Conservation (phyloP, 192 early-diverging fungal species). For the Coemansia sp. region DNA sequence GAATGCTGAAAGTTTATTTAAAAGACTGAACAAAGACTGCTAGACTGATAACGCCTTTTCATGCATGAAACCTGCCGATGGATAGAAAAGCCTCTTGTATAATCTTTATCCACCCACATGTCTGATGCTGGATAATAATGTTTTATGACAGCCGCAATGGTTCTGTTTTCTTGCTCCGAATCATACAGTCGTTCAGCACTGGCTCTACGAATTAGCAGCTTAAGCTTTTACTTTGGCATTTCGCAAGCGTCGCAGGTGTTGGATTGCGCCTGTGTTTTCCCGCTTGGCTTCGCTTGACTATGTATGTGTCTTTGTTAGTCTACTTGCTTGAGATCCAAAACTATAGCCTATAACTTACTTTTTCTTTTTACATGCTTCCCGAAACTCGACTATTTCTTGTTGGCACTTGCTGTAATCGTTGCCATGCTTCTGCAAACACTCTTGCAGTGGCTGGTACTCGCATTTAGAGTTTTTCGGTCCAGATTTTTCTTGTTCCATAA, state of each 20-base stretch:
- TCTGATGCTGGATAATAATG: not conserved
- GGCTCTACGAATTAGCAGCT: not conserved
- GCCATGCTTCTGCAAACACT: constrained; percentile 56
- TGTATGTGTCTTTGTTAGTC: not conserved
- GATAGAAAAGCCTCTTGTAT: not conserved
- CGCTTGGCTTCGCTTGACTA: not conserved
- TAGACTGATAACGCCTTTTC: constrained; percentile 1
- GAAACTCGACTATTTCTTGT: constrained; percentile 65
- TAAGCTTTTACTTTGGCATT: not conserved
- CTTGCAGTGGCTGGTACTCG: constrained; percentile 59
- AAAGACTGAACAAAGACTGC: not conserved
- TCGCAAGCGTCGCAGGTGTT: constrained; percentile 1
- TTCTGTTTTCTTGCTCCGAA: constrained; percentile 3
- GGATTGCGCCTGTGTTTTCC: too few species aligned
- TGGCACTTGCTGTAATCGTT: constrained; percentile 61
- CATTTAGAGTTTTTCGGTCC: constrained; percentile 21
- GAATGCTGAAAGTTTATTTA: not conserved
- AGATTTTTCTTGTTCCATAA: not conserved
- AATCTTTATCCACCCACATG: not conserved
- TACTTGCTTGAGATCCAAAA: not conserved
- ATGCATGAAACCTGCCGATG: not conserved
- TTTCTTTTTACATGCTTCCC: constrained; percentile 54
- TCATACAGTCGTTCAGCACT: constrained; percentile 1
- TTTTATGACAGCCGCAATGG: not conserved
- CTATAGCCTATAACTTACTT: constrained; percentile 22